These are phyloP conservation scores for Podospora bellae-mahoneyi DNA, from an alignment of 495 filamentous ascomycete genomes.

Conservation along the genomic window DNA sequence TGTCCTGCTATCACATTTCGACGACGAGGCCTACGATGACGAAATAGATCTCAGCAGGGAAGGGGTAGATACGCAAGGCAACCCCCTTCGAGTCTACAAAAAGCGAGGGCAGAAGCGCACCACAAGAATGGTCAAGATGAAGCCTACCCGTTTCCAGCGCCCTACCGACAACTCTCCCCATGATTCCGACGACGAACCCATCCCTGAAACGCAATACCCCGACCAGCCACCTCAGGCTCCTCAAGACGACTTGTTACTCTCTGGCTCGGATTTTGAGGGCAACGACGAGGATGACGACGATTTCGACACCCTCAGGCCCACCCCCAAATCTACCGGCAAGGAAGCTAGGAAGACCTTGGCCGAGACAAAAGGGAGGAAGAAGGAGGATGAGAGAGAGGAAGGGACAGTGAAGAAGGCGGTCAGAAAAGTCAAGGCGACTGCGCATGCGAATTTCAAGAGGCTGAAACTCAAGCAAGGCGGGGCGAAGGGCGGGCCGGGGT, in stretches of 20 bases:
- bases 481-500: conserved; percentile 48
- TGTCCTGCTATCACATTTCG: conserved; percentile 61
- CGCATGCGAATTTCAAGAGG: conserved; percentile 78
- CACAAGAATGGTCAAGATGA: conserved; percentile 75
- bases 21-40: conserved; percentile 46
- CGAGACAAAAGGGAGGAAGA: conserved; percentile 29
- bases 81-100: conserved; percentile 66
- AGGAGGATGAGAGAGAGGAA: conserved; percentile 41
- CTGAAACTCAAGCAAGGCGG: conserved; percentile 71
- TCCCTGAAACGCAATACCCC: conserved; percentile 45
- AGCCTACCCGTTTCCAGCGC: conserved; percentile 42
- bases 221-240: not conserved
- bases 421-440: conserved; percentile 68
- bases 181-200: conserved; percentile 24
- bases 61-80: conserved; percentile 38
- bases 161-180: conserved; percentile 26
- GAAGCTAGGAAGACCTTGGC: conserved; percentile 33
- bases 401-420: conserved; percentile 54
- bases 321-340: conserved; percentile 28
- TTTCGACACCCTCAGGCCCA: not conserved
- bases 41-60: conserved; percentile 43
- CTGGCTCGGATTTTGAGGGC: conserved; percentile 27
- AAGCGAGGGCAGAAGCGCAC: conserved; percentile 92
- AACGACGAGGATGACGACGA: conserved; percentile 18
- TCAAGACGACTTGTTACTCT: conserved; percentile 2